Evolutionary conservation across 2,329 filamentous ascomycete genomes (phyloP).

Genomic region (Paecilomyces niveus): DNA sequence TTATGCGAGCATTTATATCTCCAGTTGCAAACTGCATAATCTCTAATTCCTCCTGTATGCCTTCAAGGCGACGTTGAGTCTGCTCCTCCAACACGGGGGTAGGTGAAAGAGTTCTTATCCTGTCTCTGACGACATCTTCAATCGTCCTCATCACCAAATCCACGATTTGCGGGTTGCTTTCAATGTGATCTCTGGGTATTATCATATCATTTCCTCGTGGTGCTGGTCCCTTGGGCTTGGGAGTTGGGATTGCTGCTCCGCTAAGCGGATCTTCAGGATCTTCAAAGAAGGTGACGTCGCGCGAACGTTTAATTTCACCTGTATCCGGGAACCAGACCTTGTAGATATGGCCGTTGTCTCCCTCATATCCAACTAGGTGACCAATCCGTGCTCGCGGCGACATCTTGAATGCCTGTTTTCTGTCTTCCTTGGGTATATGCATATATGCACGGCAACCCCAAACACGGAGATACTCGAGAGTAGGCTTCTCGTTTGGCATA

Average conservation of each 20-base stretch:
- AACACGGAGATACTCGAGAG: too few relatives aligned
- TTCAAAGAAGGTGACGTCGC: not conserved
- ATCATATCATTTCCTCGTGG: not conserved
- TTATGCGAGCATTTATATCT: too few relatives aligned
- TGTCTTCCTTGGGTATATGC: not conserved
- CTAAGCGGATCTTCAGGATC: too few relatives aligned
- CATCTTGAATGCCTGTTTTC: not conserved
- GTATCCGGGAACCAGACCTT: not conserved
- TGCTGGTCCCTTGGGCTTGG: not conserved
- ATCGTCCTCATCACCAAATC: not conserved
- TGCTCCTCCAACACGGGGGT: too few relatives aligned
- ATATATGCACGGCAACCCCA: not conserved
- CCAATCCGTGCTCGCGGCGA: not conserved
- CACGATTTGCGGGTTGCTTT: not conserved
- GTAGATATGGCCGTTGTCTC: not conserved
- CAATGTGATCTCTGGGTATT: not conserved
- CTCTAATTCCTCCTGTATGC: too few relatives aligned
- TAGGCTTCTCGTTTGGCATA: too few relatives aligned
- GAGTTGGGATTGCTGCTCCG: not conserved
- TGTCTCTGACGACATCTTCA: not conserved
- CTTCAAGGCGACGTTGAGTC: too few relatives aligned
- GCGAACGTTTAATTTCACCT: not conserved
- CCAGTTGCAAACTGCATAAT: too few relatives aligned
- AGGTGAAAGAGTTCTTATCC: too few relatives aligned
- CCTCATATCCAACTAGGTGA: not conserved